A percentile compares a stretch with the other conserved stretches of the same genome.
phyloP scores from a whole-genome alignment of 257 asterid species.

The Solanum dulcamara region DNA sequence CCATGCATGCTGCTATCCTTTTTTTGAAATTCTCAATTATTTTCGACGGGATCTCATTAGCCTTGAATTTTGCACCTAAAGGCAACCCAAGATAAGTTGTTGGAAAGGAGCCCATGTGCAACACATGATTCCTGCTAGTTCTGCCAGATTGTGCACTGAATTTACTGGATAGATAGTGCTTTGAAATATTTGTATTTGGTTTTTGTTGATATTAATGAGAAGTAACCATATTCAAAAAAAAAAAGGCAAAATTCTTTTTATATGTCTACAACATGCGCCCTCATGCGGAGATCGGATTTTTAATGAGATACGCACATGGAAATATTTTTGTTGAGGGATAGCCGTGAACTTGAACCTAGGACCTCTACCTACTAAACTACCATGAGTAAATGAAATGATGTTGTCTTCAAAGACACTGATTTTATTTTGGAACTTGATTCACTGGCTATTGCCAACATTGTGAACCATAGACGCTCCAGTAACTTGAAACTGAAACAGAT shows the following conservation, averaged over 20 bases:
- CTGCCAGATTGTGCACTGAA: background rate
- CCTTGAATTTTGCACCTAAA: background rate
- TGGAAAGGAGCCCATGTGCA: background rate
- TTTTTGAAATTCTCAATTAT: background rate
- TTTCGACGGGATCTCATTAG: background rate
- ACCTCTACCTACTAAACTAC: background rate
- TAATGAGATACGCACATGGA: background rate
- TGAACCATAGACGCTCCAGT: no score
- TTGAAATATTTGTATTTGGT: background rate
- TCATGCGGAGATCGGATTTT: background rate
- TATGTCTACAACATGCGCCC: background rate
- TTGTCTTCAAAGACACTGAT: no score
- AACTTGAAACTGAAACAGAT: no score
- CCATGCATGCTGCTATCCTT: background rate
- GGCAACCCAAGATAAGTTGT: background rate
- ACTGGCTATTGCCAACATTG: no score
- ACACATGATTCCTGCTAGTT: background rate
- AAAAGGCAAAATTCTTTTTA: background rate
- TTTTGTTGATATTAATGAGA: background rate
- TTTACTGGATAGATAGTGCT: background rate
- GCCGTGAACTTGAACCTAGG: background rate
- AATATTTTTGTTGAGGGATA: background rate
- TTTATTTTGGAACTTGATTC: no score
- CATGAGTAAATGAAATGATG: no score
- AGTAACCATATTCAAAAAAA: background rate